Base-by-base conservation (phyloP, 805 yeast genomes). In the Candida pini region DNA sequence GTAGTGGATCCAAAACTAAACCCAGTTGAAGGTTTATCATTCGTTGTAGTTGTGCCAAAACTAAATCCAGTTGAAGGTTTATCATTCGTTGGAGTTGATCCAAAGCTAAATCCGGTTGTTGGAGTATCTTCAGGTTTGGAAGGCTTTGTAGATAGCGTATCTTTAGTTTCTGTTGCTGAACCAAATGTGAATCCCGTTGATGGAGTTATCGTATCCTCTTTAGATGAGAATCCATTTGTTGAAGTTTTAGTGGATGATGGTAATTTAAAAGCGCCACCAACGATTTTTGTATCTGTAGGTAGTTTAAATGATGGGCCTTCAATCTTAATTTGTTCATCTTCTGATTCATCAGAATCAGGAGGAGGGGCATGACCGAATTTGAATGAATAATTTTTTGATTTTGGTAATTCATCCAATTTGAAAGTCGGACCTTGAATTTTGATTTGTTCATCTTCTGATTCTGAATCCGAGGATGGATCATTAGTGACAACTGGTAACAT, bases 401-500 rank as follows among this genome's bases (percentile, higher is more conserved):
- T 68, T 35, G 79, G 79, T 13, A 71, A 63, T 20, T 61, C 48
- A 7, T 51, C 57, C 22, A 75, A 34, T 4, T 68, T 68, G 53
- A 85, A 84, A 4, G 64, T 57, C 12, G 94, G 94, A 2, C 94
- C 94, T 55, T 81, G 71, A 15, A 81, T 69, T 52, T 76, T 78
- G 22, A 77, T 56, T 16, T 72, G 78, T 13, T 35, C 36, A 20
- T 72, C 79, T 3, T 69, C 77, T 3, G 70, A 62, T 2, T 54
- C 64, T 6, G 56, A 56, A 4, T 51, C 50, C 2, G 38, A 44
- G 1, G 40, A 50, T 2, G 53, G 62, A 7, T 51, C 48, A 9
- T 45, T 44, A 1, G 45, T 46, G 5, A 44, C 18, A 15, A 14
- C 18, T 17, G 14, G 17, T n/a, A 9, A 7, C 15, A 19, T 9